phyloP scores from a whole-genome alignment of 441 rosid genomes.

The Erodium texanum region DNA sequence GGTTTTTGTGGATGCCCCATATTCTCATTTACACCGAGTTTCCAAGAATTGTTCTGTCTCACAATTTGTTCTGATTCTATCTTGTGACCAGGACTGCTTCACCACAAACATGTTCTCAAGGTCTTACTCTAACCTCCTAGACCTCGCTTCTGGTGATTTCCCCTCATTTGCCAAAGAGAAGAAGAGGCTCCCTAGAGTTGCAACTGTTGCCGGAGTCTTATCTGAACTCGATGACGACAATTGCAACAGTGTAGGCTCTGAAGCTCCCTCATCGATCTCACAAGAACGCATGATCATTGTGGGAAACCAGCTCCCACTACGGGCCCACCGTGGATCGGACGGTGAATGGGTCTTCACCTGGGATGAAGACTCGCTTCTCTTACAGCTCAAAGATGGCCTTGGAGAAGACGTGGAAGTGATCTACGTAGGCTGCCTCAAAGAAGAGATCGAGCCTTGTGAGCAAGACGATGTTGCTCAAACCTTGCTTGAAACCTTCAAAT shows the following conservation, averaged over 20 bases:
- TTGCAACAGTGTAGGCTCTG: slow-evolving; percentile 64
- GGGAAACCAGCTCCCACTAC: slow-evolving; percentile 79
- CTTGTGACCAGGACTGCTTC: too few relatives aligned
- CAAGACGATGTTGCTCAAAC: slow-evolving; percentile 80
- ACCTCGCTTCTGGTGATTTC: slow-evolving; percentile 62
- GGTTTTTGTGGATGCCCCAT: neutral
- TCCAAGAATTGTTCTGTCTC: neutral
- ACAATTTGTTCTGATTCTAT: neutral
- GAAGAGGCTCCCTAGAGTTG: slow-evolving; percentile 67
- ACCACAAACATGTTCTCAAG: slow-evolving; percentile 49
- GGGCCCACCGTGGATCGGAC: slow-evolving; percentile 38
- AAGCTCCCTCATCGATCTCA: slow-evolving; percentile 60
- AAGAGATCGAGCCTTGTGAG: slow-evolving; percentile 41
- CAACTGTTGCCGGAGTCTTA: slow-evolving; percentile 60
- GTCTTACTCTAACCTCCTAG: slow-evolving; percentile 81
- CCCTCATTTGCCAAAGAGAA: slow-evolving; percentile 46
- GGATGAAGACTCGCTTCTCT: slow-evolving; percentile 83
- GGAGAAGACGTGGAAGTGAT: slow-evolving; percentile 71
- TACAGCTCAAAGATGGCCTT: slow-evolving; percentile 83
- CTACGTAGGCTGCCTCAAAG: slow-evolving; percentile 74
- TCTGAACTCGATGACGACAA: slow-evolving; percentile 66
- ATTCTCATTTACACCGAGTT: slow-evolving; percentile 2
- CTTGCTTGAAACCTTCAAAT: slow-evolving; percentile 73
- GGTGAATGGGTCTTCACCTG: slow-evolving; percentile 54
- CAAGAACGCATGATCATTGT: slow-evolving; percentile 76